Conservation (phyloP, 2,329 filamentous ascomycete genomes). For the Myriosclerotinia duriaeana region DNA sequence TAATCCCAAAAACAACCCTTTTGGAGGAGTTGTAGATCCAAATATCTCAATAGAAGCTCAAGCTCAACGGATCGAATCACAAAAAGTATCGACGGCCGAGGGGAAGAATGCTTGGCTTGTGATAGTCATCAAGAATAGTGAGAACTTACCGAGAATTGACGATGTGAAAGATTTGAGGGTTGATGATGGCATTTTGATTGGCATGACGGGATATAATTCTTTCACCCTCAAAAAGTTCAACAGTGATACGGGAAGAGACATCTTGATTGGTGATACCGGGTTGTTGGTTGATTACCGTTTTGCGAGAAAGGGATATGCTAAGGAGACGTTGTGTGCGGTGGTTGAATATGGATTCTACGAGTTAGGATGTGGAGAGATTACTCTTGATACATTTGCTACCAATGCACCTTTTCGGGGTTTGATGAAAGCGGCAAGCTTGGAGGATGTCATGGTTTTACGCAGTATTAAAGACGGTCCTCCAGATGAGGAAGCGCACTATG, state of each 20-base stretch:
- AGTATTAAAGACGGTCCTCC: neutral
- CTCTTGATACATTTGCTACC: slow-evolving; percentile 30
- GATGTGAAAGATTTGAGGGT: slow-evolving; percentile 2
- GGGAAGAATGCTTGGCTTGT: slow-evolving; percentile 24
- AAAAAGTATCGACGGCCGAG: neutral
- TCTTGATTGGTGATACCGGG: slow-evolving; percentile 28
- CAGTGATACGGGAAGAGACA: neutral
- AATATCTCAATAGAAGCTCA: neutral
- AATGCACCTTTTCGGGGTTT: slow-evolving; percentile 23
- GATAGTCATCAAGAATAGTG: slow-evolving; percentile 8
- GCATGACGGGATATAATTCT: slow-evolving; percentile 24
- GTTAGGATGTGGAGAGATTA: slow-evolving; percentile 28
- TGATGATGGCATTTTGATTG: slow-evolving; percentile 23
- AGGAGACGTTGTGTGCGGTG: slow-evolving; percentile 31
- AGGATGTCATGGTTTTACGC: neutral
- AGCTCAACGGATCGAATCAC: neutral
- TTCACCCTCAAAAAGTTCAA: neutral
- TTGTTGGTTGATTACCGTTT: slow-evolving; percentile 30
- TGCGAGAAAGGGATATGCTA: slow-evolving; percentile 31
- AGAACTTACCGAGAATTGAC: neutral
- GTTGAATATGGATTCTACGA: slow-evolving; percentile 33
- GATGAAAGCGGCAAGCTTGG: slow-evolving; percentile 24
- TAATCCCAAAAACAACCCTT: slow-evolving; percentile 26
- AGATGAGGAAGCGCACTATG: slow-evolving; percentile 16
- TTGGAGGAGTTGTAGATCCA: slow-evolving; percentile 19